phyloP scores from a whole-genome alignment of 2,329 filamentous ascomycete genomes.

The Huntiella decipiens region DNA sequence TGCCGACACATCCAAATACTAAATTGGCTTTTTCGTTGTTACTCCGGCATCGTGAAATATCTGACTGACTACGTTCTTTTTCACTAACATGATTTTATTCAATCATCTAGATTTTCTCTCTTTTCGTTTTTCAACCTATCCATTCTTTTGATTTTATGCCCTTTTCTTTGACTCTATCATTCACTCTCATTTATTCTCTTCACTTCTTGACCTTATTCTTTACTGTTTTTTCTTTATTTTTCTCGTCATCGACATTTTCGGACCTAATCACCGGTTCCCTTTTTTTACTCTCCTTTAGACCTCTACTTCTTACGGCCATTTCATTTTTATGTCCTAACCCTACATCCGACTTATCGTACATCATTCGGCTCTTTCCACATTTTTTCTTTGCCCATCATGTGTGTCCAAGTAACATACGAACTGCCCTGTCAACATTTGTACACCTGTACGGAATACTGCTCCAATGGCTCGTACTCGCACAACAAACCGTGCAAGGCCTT shows the following conservation, averaged over 20 bases:
- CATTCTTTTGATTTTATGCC: background rate
- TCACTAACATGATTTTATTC: too few species aligned
- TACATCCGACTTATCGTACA: too few species aligned
- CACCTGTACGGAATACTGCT: slow-evolving; percentile 26
- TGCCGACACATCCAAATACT: too few species aligned
- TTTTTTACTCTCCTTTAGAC: too few species aligned
- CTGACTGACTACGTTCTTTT: too few species aligned
- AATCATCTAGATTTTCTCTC: background rate
- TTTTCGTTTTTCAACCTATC: background rate
- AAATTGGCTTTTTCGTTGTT: too few species aligned
- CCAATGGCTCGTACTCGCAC: slow-evolving; percentile 19
- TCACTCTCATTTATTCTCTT: background rate
- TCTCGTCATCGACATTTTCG: background rate
- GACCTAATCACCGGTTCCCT: too few species aligned
- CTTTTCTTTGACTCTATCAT: background rate
- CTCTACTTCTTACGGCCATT: too few species aligned
- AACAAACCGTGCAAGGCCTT: slow-evolving; percentile 25
- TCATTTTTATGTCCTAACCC: too few species aligned
- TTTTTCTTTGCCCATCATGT: slow-evolving; percentile 20
- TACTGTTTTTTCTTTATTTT: background rate
- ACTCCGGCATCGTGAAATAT: too few species aligned
- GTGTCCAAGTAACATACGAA: slow-evolving; percentile 29
- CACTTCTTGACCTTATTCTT: background rate
- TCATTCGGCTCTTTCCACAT: too few species aligned
- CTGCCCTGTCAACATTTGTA: slow-evolving; percentile 32